Evolutionary conservation across 2,329 filamentous ascomycete species (phyloP).

Genomic region (Cercospora citrullina): DNA sequence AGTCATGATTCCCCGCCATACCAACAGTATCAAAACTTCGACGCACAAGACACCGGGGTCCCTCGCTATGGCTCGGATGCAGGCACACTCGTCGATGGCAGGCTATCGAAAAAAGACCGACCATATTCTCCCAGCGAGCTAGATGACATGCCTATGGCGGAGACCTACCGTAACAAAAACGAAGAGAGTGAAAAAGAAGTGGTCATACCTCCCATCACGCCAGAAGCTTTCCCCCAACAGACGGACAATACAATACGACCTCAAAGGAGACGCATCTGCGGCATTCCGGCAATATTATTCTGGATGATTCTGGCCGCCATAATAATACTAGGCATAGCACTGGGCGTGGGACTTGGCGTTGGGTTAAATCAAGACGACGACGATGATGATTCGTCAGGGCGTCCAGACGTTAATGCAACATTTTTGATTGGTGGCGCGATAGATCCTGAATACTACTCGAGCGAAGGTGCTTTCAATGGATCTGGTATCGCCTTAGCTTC

Average conservation of each 20-base stretch:
- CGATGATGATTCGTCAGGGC: not conserved
- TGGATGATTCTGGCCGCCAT: slow-evolving; percentile 28
- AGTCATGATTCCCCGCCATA: slow-evolving; percentile 34
- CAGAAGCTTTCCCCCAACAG: slow-evolving; percentile 20
- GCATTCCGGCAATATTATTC: slow-evolving; percentile 26
- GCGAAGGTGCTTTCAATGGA: slow-evolving; percentile 49
- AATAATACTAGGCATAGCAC: slow-evolving; percentile 36
- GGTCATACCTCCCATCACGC: slow-evolving; percentile 20
- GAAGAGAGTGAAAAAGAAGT: slow-evolving; percentile 36
- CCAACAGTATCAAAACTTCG: slow-evolving; percentile 27
- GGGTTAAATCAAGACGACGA: slow-evolving; percentile 37
- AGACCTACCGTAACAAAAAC: slow-evolving; percentile 31
- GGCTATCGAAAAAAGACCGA: slow-evolving; percentile 29
- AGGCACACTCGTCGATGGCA: slow-evolving; percentile 5
- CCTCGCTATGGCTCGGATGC: slow-evolving; percentile 24
- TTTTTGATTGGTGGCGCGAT: slow-evolving; percentile 44
- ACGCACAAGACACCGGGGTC: slow-evolving; percentile 21
- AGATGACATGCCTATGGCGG: slow-evolving; percentile 30
- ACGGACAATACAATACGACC: slow-evolving; percentile 11
- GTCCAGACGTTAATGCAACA: slow-evolving; percentile 12
- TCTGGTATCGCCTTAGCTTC: slow-evolving; percentile 49
- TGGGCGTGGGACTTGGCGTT: slow-evolving; percentile 42
- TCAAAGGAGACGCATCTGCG: slow-evolving; percentile 26
- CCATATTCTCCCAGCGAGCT: slow-evolving; percentile 30
- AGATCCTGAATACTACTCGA: slow-evolving; percentile 42